Evolutionary conservation across 345 rosid genomes (phyloP).

Genomic region (Acer saccharum): DNA sequence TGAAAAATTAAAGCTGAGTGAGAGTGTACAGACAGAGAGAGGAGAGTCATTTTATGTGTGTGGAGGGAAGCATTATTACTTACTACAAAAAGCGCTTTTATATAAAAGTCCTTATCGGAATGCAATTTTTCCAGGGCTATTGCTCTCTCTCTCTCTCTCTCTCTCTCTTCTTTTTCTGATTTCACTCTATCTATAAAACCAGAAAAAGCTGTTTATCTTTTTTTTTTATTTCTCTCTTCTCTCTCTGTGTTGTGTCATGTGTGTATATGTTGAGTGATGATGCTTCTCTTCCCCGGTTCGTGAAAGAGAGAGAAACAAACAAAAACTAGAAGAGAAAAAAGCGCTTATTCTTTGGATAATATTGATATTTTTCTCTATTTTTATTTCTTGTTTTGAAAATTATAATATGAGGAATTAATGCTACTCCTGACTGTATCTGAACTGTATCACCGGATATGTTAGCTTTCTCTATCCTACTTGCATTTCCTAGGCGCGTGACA

Average conservation of each 20-base stretch:
- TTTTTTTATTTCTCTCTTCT: conserved; percentile 3
- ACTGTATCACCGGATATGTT: too few species aligned
- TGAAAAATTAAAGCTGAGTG: conserved; percentile 22
- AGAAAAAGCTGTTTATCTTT: conserved; percentile 23
- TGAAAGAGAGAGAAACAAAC: conserved; percentile 14
- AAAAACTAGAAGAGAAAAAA: conserved; percentile 28
- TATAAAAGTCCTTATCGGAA: conserved; percentile 38
- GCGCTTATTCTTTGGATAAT: conserved; percentile 38
- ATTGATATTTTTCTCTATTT: neutral
- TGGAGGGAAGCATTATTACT: conserved; percentile 11
- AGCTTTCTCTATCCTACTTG: neutral
- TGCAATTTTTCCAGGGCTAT: conserved; percentile 26
- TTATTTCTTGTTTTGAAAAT: too few species aligned
- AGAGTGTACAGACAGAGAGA: conserved; percentile 19
- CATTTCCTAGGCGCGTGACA: neutral
- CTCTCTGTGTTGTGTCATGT: neutral
- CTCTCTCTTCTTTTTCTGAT: neutral
- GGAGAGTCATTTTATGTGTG: conserved; percentile 9
- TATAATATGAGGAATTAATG: too few species aligned
- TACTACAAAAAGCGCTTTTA: conserved; percentile 13
- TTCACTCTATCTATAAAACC: conserved; percentile 10
- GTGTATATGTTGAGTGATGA: conserved; percentile 11
- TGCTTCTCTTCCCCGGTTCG: conserved; percentile 22
- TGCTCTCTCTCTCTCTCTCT: conserved; percentile 7
- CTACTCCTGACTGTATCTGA: too few species aligned